Evolutionary conservation across 495 filamentous ascomycete genomes (phyloP), one percentile per base, ranked within the genome.

Genomic region (Aspergillus bertholletiae): DNA sequence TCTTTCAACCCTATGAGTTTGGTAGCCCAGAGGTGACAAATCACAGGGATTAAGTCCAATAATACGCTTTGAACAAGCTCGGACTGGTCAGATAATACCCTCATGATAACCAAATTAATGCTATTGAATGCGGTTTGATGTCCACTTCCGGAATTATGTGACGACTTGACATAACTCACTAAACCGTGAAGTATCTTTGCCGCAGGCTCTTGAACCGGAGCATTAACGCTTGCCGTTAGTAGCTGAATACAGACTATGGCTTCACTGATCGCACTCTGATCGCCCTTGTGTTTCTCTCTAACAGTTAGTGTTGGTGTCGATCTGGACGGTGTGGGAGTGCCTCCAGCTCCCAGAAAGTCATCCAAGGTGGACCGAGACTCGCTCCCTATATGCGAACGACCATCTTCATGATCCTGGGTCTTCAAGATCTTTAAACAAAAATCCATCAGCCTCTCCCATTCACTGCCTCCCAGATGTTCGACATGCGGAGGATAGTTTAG

Each of bases 401-500:
- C 67, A 24, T 64, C 61, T 7, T 71, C 66, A 37, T 55, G 59
- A 11, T 69, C 60, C 6, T 54, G 49, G 9, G 44, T 23, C 15
- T 49, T 47, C 7, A 77, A 61, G 13, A 57, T 56, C 26, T 52
- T 58, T 22, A 77, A 58, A 40, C 87, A 92, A 60, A 96, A 95
- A 40, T 84, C 74, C 3, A 86, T 77, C 24, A 84, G 72, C 12
- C 74, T 75, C 32, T 83, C 71, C 92, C 94, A 96, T 49, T 84
- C 80, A 7, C 84, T 73, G 45, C 70, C 68, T 15, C 74, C 69
- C 8, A 97, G 74, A 60, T 89, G 87, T 66, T 99, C 94, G 17
- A 86, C 83, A 68, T 90, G 90, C 34, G 88, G 80, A 22, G 81
- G 78, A 61, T 85, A 82, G 41, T 83, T 81, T n/a, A 97, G 75